Evolutionary conservation across 495 filamentous ascomycete species (phyloP), one percentile per base, ranked within the genome.

Genomic region (Pyrenula aspistea): DNA sequence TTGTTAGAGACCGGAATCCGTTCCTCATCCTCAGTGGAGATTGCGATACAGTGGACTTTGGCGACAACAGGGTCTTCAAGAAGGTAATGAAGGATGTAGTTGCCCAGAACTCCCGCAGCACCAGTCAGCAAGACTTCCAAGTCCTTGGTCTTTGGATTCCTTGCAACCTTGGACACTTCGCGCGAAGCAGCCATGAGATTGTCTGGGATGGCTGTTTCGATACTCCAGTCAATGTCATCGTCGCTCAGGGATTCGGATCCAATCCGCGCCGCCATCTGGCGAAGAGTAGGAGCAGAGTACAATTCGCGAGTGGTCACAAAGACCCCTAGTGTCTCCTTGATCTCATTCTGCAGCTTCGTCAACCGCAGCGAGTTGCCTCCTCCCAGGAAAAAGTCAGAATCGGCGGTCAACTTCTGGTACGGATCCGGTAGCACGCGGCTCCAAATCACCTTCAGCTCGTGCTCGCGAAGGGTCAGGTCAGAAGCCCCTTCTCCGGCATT

Each of bases 291-390:
- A 52, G 49, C 12, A 21, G 49, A 12, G 49, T 57, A 22, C 20
- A 54, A 53, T 25, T 51, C 59, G 55, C 20, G 54, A 57, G 55
- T 60, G 1, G 51, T 48, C 15, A 63, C 51, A 2, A 25, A 20
- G 10, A 54, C 47, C 1, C 51, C 55, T 15, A 65, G 24, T 21
- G 24, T n/a, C 25, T 61, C 12, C 2, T 54, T 31, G 24, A 67
- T 61, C 0, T 31, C 2, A 0, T 48, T 49, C 48, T 69, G 68
- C 2, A 76, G 61, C 2, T 56, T 57, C 1, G 73, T 56, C 12
- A 76, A 53, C 1, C 68, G 58, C 1, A 74, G 24, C 0, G 71
- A 74, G 19, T 62, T 68, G 2, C 73, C 73, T 0, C 73, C 73
- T 20, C 69, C 55, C n/a, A 55, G 52, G 56, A 76, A 76, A 56